phyloP scores from a whole-genome alignment of 2,329 filamentous ascomycete species.

The Aspergillus vadensis region DNA sequence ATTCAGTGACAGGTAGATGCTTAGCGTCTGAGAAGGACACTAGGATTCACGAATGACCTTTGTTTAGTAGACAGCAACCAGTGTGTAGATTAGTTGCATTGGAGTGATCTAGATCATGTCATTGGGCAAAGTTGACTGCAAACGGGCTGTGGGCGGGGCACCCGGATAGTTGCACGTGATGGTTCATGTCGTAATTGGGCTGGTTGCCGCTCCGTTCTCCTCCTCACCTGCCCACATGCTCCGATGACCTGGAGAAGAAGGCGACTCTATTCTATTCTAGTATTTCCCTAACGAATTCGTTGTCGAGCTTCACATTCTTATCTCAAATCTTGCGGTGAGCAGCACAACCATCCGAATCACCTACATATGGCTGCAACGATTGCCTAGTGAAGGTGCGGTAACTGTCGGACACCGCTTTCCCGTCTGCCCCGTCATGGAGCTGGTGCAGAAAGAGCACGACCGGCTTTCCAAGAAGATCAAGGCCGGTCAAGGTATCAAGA shows the following conservation, averaged over 20 bases:
- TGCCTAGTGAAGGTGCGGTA: conserved; percentile 27
- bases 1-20: not conserved
- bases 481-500: conserved; percentile 69
- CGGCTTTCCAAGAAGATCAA: conserved; percentile 70
- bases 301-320: not conserved
- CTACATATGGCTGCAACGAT: conserved; percentile 29
- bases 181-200: conserved; percentile 16
- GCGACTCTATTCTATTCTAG: not conserved
- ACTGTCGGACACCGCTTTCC: conserved; percentile 32
- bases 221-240: conserved; percentile 1
- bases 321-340: not conserved
- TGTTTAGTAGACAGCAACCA: too few relatives aligned
- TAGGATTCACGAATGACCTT: not conserved
- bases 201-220: not conserved
- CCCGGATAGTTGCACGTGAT: conserved; percentile 11
- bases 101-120: not conserved
- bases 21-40: not conserved
- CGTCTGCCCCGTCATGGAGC: conserved; percentile 53
- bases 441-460: conserved; percentile 72
- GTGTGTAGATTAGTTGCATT: too few relatives aligned
- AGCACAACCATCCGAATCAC: not conserved
- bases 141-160: not conserved
- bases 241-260: not conserved
- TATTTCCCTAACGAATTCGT: not conserved
- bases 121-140: not conserved